Percentiles rank a stretch among this genome's conserved stretches.
These are phyloP conservation scores for Styphnolobium japonicum DNA, from an alignment of 306 rosid genomes.

Conservation along the genomic window DNA sequence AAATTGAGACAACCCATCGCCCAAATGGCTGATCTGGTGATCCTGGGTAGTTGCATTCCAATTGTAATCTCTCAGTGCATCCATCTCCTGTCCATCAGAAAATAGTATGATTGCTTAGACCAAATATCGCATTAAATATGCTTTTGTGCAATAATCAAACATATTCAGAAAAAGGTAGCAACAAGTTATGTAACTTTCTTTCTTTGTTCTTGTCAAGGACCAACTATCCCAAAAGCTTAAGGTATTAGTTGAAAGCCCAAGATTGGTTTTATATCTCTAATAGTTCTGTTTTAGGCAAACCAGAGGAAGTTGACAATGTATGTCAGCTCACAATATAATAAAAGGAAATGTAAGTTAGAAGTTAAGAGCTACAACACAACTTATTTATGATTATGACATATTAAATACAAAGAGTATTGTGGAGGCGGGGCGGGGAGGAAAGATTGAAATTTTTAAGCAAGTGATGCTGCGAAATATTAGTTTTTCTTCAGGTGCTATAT, in stretches of 20 bases:
- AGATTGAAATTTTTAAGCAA: neutral
- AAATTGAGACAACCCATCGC: conserved; percentile 89
- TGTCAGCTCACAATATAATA: neutral
- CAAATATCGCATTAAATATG: neutral
- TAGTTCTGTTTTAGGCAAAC: conserved; percentile 8
- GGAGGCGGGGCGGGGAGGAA: neutral
- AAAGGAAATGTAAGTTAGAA: neutral
- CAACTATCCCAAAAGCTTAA: too few species aligned
- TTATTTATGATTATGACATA: neutral
- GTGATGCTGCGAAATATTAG: neutral
- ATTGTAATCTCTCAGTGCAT: conserved; percentile 62
- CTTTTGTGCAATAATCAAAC: neutral
- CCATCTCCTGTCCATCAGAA: conserved; percentile 67
- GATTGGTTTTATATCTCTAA: too few species aligned
- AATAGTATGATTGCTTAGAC: conserved; percentile 18
- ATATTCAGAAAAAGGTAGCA: conserved; percentile 16
- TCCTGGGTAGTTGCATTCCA: conserved; percentile 68
- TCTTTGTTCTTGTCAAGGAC: too few species aligned
- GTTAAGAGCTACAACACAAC: conserved; percentile 12
- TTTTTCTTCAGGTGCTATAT: neutral
- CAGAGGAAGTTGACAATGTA: neutral
- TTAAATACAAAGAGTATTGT: neutral
- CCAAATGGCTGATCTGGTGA: conserved; percentile 67
- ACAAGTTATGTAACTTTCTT: neutral
- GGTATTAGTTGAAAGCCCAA: too few species aligned